Base-by-base conservation (phyloP, 768 basidiomycete species). In the Asterophora parasitica region DNA sequence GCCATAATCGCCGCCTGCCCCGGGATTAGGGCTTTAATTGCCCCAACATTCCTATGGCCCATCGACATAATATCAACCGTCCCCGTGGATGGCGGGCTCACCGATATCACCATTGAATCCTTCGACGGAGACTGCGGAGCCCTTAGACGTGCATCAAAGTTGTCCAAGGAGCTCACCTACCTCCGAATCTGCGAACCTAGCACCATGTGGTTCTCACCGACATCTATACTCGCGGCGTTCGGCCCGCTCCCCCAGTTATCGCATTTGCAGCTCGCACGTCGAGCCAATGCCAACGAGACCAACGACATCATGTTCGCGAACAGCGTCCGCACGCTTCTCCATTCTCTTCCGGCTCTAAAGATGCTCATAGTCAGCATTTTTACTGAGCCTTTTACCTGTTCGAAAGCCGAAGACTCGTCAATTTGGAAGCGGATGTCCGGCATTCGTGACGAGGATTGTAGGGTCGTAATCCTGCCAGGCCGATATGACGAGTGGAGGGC, bases 141-240 rank as follows among this genome's bases (percentile, higher is more conserved):
- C 15, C 28, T 47, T 32, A 17, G 43, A 28, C 33, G 37, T 39
- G 23, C 28, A 12, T 11, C 36, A 12, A n/a, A 13, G 32, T 31
- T 37, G 15, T 61, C 57, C 6, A 45, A 52, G 42, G 53, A 62
- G 34, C 50, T 72, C 35, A 66, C 68, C 3, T 67, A 66, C 52
- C 64, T 74, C 3, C 65, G 69, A 7, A 60, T 74, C 46, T 67
- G 66, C 32, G 70, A 73, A 51, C 71, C 71, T 1, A 56, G 65
- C 27, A 61, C 65, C 42, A 51, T 53, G 10, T 72, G 70, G 70
- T 52, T 59, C 34, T 64, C 67, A 4, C 73, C 70, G 1, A 53
- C 53, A 20, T 52, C 61, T 16, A 66, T 70, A 23, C 55, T 73
- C 30, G 52, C 47, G 6, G 53, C 61, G 15, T 67, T 72, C 41